Evolutionary conservation across 1,139 yeast species (phyloP), one percentile per base, ranked within the genome.

Genomic region (Geotrichum macrosporum): DNA sequence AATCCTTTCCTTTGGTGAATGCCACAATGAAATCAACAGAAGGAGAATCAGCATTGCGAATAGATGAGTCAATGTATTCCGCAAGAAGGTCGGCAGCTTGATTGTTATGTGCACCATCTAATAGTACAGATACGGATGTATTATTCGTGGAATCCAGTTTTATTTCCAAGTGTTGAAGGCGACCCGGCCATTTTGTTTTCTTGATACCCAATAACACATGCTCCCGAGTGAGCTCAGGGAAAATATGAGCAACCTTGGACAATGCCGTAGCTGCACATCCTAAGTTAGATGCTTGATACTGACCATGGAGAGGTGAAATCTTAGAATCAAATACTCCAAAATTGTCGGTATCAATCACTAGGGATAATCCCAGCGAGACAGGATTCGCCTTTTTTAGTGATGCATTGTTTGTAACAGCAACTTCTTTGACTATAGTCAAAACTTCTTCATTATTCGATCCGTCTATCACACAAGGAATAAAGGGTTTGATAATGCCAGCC

Each of bases 41-140:
- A 6, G 62, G 53, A 1, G 62, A 56, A 2, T 55, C 53, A 43
- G 50, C 32, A 24, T 19, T 48, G 27, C 65, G 49, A 50, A 62
- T 54, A 24, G 56, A 40, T 0, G 49, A 40, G 6, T 65, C 58
- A 1, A 81, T 59, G 55, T 68, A 79, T 36, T 67, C 66, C 0
- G 73, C 75, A 32, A 92, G 68, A 57, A 83, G 87, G 21, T 68
- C 65, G 0, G 96, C 94, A 0, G 96, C 95, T 54, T 81, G 80
- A 16, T 78, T 80, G 60, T 92, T 92, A 62, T 92, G 98, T 0
- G 97, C 97, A 1, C 98, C 98, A 65, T 92, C 98, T 1, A 88
- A 57, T 5, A 87, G 64, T 0, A 82, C 0, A 68, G 63, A 1
- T 73, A 55, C 1, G 61, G 50, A 89, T 65, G 1, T 84, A 84